A percentile compares a stretch with the other conserved stretches of the same genome.
Evolutionary conservation across 371 early-diverging fungal genomes (phyloP).

Genomic region (Blastocladiella emersonii): DNA sequence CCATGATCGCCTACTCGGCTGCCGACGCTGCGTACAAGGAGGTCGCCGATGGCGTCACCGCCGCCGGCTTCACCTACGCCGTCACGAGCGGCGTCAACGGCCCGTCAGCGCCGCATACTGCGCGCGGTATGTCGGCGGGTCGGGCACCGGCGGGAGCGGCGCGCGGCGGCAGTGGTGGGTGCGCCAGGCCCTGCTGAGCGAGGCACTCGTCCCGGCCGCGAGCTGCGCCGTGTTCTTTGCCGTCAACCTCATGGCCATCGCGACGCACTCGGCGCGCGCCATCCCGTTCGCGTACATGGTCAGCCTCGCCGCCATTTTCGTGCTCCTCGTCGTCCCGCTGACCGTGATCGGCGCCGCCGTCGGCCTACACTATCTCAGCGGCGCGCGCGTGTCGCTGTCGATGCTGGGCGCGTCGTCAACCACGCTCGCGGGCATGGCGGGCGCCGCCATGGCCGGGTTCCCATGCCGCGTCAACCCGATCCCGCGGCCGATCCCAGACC

Average conservation of each 20-base stretch:
- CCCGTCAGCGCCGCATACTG: constrained; percentile 52
- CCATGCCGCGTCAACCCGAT: constrained; percentile 70
- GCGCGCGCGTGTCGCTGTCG: too few species aligned
- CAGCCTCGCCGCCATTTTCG: constrained; percentile 54
- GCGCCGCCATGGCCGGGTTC: constrained; percentile 27
- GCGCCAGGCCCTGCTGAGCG: constrained; percentile 48
- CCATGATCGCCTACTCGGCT: constrained; percentile 56
- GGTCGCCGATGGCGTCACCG: constrained; percentile 25
- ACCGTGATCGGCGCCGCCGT: constrained; percentile 62
- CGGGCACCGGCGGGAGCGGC: too few species aligned
- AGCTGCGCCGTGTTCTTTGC: constrained; percentile 39
- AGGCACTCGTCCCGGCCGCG: constrained; percentile 52
- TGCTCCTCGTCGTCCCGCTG: constrained; percentile 58
- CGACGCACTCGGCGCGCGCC: constrained; percentile 57
- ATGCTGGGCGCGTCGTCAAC: neutral
- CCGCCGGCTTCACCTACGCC: constrained; percentile 64
- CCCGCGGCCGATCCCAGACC: constrained; percentile 64
- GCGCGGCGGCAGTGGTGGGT: constrained; percentile 65
- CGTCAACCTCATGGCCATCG: constrained; percentile 61
- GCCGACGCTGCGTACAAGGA: constrained; percentile 58
- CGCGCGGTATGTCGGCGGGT: constrained; percentile 53
- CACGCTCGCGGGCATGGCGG: neutral
- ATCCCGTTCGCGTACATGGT: constrained; percentile 65
- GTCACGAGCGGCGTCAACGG: constrained; percentile 56
- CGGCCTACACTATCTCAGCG: constrained; percentile 52